Base-by-base conservation (phyloP, 805 yeast species). In the Wickerhamomyces xylosicus region DNA sequence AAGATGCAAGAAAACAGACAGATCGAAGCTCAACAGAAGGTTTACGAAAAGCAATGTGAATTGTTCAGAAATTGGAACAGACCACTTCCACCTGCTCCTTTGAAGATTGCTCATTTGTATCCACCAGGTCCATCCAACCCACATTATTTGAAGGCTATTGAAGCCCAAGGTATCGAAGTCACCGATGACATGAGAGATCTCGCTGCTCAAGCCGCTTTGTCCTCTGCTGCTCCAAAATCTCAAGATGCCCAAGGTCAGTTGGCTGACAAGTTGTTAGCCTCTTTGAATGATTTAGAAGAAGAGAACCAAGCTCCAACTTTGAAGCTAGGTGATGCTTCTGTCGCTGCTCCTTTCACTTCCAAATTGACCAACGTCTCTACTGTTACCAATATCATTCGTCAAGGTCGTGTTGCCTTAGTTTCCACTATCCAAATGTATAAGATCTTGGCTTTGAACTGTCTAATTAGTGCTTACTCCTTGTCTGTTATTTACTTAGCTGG, bases 391-490 rank as follows among this genome's bases (percentile, higher is more conserved):
- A 84, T 92, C 48, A 76, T 92, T 49, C 87, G 98, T 64, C 97
- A 92, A 69, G 98, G 98, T 48, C 86, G 98, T 64, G 85, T 95
- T 69, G 95, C 98, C 7, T 71, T 92, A 49, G 96, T 92, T 34
- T 85, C 96, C 15, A 92, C 98, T 8, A 89, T 92, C 57, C 98
- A 92, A 67, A 92, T 92, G 98, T 92, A 92, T 74, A 92, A 92
- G 68, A 92, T 92, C 55, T 68, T 92, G 58, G 98, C 98, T 0
- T 72, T 92, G 66, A 92, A 92, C 63, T 92, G 97, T 74, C 71
- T 92, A 68, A 87, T 92, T 63, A 81, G 95, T 49, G 98, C 98
- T 25, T 92, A 92, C 61, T 87, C 97, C 2, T 70, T 90, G 53
- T 85, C 95, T 33, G 96, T 92, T 31, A 74, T 92, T 57, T 92